Evolutionary conservation across 139 green algal species (phyloP).

Genomic region (Spirogloea muscicola): DNA sequence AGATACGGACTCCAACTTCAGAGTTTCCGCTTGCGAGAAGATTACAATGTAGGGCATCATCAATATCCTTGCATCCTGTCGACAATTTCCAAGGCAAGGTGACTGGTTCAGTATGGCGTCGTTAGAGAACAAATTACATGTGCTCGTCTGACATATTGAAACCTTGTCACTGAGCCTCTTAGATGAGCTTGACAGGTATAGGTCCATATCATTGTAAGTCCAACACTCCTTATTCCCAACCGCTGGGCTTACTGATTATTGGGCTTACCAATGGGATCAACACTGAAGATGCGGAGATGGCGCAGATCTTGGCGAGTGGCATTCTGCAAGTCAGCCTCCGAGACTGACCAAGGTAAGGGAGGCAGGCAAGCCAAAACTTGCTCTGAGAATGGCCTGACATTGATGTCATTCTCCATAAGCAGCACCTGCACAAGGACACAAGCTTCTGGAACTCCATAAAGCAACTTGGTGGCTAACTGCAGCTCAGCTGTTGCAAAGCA

Average conservation of each 20-base stretch:
- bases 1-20: conserved; percentile 53
- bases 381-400: conserved; percentile 51
- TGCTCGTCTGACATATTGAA: too few relatives aligned
- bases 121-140: too few relatives aligned
- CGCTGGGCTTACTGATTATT: too few relatives aligned
- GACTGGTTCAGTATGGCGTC: too few relatives aligned
- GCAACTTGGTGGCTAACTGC: too few relatives aligned
- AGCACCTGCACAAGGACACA: conserved; percentile 46
- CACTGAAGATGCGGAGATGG: conserved; percentile 40
- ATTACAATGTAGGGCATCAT: conserved; percentile 57
- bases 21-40: conserved; percentile 62
- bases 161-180: too few relatives aligned
- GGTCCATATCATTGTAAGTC: too few relatives aligned
- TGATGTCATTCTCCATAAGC: conserved; percentile 57
- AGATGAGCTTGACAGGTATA: too few relatives aligned
- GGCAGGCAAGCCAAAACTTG: conserved; percentile 92
- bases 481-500: too few relatives aligned
- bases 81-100: conserved; percentile 16
- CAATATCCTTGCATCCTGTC: conserved; percentile 54
- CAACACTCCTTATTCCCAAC: too few relatives aligned
- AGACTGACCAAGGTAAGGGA: conserved; percentile 75
- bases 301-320: conserved; percentile 45
- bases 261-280: conserved; percentile 47
- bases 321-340: conserved; percentile 10
- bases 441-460: too few relatives aligned